Conservation (phyloP, 2,329 filamentous ascomycete species). For the Alternaria triticina region DNA sequence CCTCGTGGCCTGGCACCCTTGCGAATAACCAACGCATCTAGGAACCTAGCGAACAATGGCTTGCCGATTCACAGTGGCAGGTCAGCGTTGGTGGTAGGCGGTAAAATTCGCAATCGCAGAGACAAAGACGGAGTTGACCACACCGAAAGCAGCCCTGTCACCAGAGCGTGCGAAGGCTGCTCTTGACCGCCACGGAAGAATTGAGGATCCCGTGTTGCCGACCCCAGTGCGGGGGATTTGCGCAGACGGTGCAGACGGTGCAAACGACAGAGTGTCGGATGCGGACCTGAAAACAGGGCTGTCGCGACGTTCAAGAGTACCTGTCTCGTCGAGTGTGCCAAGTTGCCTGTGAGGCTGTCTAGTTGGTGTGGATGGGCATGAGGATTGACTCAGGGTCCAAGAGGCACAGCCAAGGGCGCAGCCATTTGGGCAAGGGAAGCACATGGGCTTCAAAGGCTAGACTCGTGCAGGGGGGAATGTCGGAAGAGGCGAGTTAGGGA, state of each 20-base stretch:
- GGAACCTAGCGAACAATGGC: slow-evolving; percentile 40
- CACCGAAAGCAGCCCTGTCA: slow-evolving; percentile 37
- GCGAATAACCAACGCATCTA: slow-evolving; percentile 20
- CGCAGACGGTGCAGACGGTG: not conserved
- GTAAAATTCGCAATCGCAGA: slow-evolving; percentile 18
- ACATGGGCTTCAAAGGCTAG: slow-evolving; percentile 19
- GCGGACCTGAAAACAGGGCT: slow-evolving; percentile 10
- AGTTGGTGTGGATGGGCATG: slow-evolving; percentile 6
- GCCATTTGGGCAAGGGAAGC: slow-evolving; percentile 30
- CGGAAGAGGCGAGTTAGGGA: slow-evolving; percentile 24
- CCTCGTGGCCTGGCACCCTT: slow-evolving; percentile 32
- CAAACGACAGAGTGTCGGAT: not conserved
- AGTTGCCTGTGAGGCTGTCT: slow-evolving; percentile 19
- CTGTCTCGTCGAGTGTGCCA: not conserved
- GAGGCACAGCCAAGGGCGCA: slow-evolving; percentile 17
- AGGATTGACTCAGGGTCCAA: slow-evolving; percentile 20
- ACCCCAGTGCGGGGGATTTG: slow-evolving; percentile 1
- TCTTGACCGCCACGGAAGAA: slow-evolving; percentile 38
- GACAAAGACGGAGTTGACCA: slow-evolving; percentile 24
- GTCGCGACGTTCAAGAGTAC: not conserved
- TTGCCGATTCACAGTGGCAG: slow-evolving; percentile 12
- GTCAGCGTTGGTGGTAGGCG: slow-evolving; percentile 19
- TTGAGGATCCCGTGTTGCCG: slow-evolving; percentile 34
- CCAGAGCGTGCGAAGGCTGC: slow-evolving; percentile 31
- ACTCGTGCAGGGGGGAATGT: slow-evolving; percentile 19